Evolutionary conservation across 2,329 filamentous ascomycete species (phyloP).

Genomic region (Pseudogymnoascus sp.): DNA sequence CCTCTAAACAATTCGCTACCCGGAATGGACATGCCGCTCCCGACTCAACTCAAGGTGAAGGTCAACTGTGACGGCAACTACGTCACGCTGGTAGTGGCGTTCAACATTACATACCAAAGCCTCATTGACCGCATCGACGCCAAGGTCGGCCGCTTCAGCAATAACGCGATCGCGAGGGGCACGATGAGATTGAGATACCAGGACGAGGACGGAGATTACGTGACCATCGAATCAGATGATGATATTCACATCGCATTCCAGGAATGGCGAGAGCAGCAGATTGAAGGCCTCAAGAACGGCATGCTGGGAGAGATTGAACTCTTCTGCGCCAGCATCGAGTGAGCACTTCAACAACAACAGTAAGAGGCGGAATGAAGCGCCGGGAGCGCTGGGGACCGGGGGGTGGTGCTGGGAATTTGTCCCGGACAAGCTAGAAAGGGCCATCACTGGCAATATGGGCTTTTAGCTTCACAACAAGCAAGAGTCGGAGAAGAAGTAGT

Average conservation of each 20-base stretch:
- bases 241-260: conserved; percentile 94
- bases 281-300: conserved; percentile 51
- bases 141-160: conserved; percentile 81
- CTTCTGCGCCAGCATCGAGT: conserved; percentile 53
- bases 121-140: conserved; percentile 93
- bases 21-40: conserved; percentile 41
- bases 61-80: conserved; percentile 89
- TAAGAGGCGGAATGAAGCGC: neutral
- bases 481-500: neutral
- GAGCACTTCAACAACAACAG: neutral
- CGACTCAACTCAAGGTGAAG: conserved; percentile 85
- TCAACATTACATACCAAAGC: conserved; percentile 89
- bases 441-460: conserved; percentile 1
- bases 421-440: conserved; percentile 6
- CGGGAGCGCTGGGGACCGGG: neutral
- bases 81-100: conserved; percentile 89
- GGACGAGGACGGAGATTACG: conserved; percentile 86
- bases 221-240: conserved; percentile 90
- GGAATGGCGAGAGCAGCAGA: conserved; percentile 77
- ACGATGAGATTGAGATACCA: conserved; percentile 81
- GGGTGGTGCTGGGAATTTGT: neutral
- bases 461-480: conserved; percentile 3
- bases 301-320: conserved; percentile 85
- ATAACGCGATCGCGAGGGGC: conserved; percentile 71
- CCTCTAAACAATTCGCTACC: conserved; percentile 27